Base-by-base conservation (phyloP, 495 filamentous ascomycete genomes). In the Penicillium desertorum region DNA sequence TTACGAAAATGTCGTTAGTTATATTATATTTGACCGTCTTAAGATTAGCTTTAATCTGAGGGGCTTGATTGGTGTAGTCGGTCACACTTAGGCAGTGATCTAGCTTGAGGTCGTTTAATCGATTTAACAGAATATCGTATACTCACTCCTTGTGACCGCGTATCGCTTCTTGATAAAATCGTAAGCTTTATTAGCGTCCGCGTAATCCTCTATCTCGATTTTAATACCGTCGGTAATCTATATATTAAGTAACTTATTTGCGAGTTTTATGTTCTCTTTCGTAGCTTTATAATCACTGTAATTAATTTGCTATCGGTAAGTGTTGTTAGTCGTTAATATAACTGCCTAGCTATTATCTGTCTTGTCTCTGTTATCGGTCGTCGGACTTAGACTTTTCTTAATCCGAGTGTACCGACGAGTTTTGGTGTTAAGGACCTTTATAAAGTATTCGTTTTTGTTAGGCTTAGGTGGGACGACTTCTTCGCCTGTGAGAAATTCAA, bases 151-250 rank as follows among this genome's bases (percentile, higher is more conserved):
- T 34, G 22, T 50, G 47, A 50, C 29, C 14, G 47, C 47, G 27
- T 50, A 50, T 50, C 47, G 47, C 17, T 37, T 50, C 10, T 50
- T 50, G 47, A 37, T 50, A 36, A 50, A 50, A 2, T 50, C 30
- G n/a, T 50, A 50, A 36, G 47, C 30, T 23, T 36, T 17, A 4
- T 50, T 50, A 30, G 47, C 47, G 47, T 50, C 47, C 2, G 47
- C 29, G 30, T 17, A 50, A 37, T 50, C 29, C n/a, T 50, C 47
- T 5, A 50, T 50, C 47, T 50, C 29, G 17, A 50, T 50, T 2
- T 50, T 50, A 12, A 50, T 50, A 30, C 47, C 47, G 47, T 50
- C 47, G 14, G 47, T 37, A 36, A 50, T 22, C 11, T 30, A 50
- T 11, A 3, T 3, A 30, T 50, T 17, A 23, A 50, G 47, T 7